Base-by-base conservation (phyloP, 1,284 basidiomycete species). In the Stygiomarasmius scandens region DNA sequence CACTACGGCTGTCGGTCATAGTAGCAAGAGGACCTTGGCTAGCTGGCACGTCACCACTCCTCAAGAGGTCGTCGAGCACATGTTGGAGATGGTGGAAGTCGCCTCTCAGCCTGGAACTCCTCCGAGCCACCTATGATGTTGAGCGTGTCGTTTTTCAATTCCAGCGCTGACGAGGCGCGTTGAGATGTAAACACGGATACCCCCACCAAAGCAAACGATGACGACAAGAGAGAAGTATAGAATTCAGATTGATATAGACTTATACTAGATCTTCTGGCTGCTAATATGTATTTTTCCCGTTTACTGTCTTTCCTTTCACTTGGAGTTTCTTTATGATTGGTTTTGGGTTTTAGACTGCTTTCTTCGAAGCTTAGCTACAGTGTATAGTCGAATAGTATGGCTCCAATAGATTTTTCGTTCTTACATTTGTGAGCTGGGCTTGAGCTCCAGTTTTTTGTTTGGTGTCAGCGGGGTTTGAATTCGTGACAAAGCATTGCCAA, bases 1-100 rank as follows among this genome's bases (percentile, higher is more conserved):
- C 79, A 90, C 92, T 16, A 93, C 91, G 6, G 90, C 92, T 27
- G 93, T 96, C 22, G 93, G 94, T 0, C 89, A 91, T 61, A 86
- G 86, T 63, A 87, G 85, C 65, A 96, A 96, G 77, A 86, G 91
- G 67, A 96, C 94, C 51, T 77, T 95, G 56, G 94, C 93, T 12
- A 83, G 82, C 48, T 96, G 93, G 92, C 93, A 95, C 74, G 90
- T 96, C 56, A 93, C 91, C 59, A 84, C 84, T 44, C 87, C 90
- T 16, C 80, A 81, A 56, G 90, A 92, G 74, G 81, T 92, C 61
- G 82, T 93, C 25, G 84, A 86, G 11, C 82, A 87, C 65, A 84
- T 92, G 81, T 70, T 90, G 56, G 71, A 80, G 53, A 74, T 85
- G 52, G 45, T 54, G 12, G 52, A 54, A 12, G 43, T 47, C 5